A percentile compares a stretch with the other conserved stretches of the same genome.
Conservation (phyloP, 2,329 filamentous ascomycete genomes). For the Paramyrothecium roridum region DNA sequence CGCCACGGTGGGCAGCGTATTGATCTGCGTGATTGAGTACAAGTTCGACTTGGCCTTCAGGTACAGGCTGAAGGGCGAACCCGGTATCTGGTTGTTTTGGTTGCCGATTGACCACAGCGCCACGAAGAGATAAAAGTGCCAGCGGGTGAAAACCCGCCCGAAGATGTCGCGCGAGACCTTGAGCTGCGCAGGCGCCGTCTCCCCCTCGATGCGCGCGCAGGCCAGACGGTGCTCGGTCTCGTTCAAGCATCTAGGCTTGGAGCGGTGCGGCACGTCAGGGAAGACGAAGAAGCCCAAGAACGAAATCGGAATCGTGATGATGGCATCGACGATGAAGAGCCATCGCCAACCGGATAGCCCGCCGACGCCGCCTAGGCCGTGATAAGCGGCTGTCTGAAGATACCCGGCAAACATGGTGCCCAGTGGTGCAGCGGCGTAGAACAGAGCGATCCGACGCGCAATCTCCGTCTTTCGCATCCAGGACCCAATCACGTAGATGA, state of each 20-base stretch:
- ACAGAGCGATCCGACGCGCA: constrained; percentile 45
- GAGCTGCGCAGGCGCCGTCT: constrained; percentile 24
- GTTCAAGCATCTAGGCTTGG: constrained; percentile 25
- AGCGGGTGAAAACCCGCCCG: constrained; percentile 30
- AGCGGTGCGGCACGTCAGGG: constrained; percentile 24
- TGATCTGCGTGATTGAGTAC: constrained; percentile 36
- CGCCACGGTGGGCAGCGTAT: constrained; percentile 36
- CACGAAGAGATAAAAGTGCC: constrained; percentile 37
- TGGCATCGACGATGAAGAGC: constrained; percentile 58
- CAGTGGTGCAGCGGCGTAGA: constrained; percentile 46
- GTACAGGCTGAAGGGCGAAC: constrained; percentile 35
- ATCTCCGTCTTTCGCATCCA: constrained; percentile 32
- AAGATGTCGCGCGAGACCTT: constrained; percentile 30
- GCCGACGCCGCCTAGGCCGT: constrained; percentile 44
- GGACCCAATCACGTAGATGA: constrained; percentile 29
- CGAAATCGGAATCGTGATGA: constrained; percentile 54
- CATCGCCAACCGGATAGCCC: constrained; percentile 36
- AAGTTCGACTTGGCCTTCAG: constrained; percentile 31
- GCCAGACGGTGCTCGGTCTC: constrained; percentile 24
- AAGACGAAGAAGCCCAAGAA: constrained; percentile 38
- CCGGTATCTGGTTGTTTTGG: constrained; percentile 29
- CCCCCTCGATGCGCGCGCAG: constrained; percentile 20
- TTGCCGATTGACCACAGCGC: constrained; percentile 33
- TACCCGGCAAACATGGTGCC: constrained; percentile 50
- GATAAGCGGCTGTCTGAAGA: constrained; percentile 52